phyloP scores from a whole-genome alignment of 495 filamentous ascomycete genomes.

The Ramalina intermedia region DNA sequence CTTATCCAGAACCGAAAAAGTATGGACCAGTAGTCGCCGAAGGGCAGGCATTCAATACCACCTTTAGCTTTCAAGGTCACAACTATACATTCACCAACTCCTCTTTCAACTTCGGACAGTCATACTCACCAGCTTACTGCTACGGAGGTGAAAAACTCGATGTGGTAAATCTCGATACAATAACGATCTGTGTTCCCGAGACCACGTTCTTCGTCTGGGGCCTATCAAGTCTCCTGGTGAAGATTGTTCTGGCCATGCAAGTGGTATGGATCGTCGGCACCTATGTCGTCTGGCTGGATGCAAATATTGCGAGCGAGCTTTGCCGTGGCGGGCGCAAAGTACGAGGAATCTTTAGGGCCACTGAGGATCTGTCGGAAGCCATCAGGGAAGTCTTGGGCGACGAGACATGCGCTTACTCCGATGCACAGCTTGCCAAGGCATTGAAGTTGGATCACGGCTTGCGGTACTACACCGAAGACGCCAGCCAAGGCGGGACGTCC shows the following conservation, averaged over 20 bases:
- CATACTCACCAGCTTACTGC: neutral
- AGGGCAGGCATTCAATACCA: neutral
- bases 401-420: constrained; percentile 8
- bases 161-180: constrained; percentile 2
- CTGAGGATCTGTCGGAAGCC: constrained; percentile 12
- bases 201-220: constrained; percentile 12
- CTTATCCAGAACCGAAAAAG: no score
- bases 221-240: constrained; percentile 18
- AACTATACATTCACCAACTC: constrained; percentile 1
- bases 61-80: neutral
- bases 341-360: constrained; percentile 10
- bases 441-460: neutral
- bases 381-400: constrained; percentile 15
- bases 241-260: constrained; percentile 13
- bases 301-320: constrained; percentile 11
- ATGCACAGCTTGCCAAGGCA: constrained; percentile 10
- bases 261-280: constrained; percentile 16
- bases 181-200: constrained; percentile 8
- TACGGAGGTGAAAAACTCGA: neutral
- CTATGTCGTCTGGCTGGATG: constrained; percentile 17
- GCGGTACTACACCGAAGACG: constrained; percentile 2
- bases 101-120: neutral
- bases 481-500: no score
- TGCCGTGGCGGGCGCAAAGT: constrained; percentile 9
- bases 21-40: no score